Evolutionary conservation across 768 basidiomycete species (phyloP), one percentile per base, ranked within the genome.

Genomic region (Leccinum disarticulatum): DNA sequence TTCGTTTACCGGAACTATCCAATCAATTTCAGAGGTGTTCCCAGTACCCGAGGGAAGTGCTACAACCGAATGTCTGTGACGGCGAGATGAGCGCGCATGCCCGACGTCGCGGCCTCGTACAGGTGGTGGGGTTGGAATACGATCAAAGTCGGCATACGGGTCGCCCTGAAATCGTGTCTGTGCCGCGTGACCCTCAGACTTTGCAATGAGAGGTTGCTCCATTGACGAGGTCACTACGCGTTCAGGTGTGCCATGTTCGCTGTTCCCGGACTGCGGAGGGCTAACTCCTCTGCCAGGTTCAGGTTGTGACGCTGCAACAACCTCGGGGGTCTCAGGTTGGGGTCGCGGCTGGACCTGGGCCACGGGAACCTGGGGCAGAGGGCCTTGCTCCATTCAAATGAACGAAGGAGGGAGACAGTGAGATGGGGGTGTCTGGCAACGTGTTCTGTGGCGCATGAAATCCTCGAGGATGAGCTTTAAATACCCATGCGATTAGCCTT

Each of bases 1-100:
- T 19, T 56, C 61, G 5, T 72, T 48, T 31, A 68, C 47, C 2
- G 72, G 72, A 9, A 73, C 65, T 51, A 73, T 70, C 61, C 62
- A 65, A 52, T 73, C 72, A 10, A 73, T 33, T 3, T 55, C 66
- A 22, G 68, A 56, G 10, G 19, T 1, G 17, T 49, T 57, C 4
- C 5, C 52, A 19, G 54, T 38, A 13, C 30, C 22, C 4, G 17
- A 3, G 10, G 54, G 51, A 3, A 50, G 52, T 13, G 55, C 63
- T 10, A 10, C 0, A 9, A 0, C 19, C 22, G 65, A 56, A 6
- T 30, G 3, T 41, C 46, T 47, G 2, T 50, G 53, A 8, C 57
- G 70, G 17, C 59, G 65, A 5, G 66, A 56, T 19, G 61, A 33
- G 8, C 63, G 71, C 6, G 35, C 13, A 7, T 64, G 60, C 4